phyloP scores from a whole-genome alignment of 257 asterid species.

The Plantago ovata region DNA sequence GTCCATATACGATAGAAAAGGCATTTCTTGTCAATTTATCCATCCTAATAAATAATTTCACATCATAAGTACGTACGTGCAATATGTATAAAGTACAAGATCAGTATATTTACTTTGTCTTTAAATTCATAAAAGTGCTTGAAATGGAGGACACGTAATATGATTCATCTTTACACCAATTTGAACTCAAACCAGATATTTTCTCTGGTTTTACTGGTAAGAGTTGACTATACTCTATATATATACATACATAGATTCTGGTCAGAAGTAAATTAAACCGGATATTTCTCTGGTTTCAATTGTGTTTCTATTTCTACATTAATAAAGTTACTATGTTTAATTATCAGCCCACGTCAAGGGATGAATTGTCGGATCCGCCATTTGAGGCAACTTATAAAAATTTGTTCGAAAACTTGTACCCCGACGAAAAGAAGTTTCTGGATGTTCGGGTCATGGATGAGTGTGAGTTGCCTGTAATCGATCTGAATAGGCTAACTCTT shows the following conservation, averaged over 20 bases:
- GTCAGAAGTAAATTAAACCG: no score
- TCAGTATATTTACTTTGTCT: slow-evolving; percentile 31
- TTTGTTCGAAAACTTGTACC: slow-evolving; percentile 21
- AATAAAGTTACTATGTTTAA: no score
- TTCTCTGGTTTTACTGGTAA: no score
- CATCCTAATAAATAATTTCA: background rate
- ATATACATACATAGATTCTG: no score
- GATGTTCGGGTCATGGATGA: slow-evolving; percentile 41
- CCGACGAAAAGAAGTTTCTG: background rate
- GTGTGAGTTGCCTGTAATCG: slow-evolving; percentile 62
- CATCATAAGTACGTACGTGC: background rate
- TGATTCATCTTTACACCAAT: slow-evolving; percentile 30
- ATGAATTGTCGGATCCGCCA: slow-evolving; percentile 76
- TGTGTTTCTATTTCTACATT: no score
- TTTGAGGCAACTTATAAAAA: slow-evolving; percentile 50
- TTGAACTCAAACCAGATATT: no score
- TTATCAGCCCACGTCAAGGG: slow-evolving; percentile 38
- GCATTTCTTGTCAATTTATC: slow-evolving; percentile 13
- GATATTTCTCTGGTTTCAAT: no score
- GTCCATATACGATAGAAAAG: slow-evolving; percentile 14
- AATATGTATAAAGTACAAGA: background rate
- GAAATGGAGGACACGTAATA: slow-evolving; percentile 28
- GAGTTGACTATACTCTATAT: background rate
- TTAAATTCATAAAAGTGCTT: slow-evolving; percentile 24
- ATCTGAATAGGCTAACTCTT: slow-evolving; percentile 37